phyloP scores from a whole-genome alignment of 441 rosid species.

The Erodium trifolium region DNA sequence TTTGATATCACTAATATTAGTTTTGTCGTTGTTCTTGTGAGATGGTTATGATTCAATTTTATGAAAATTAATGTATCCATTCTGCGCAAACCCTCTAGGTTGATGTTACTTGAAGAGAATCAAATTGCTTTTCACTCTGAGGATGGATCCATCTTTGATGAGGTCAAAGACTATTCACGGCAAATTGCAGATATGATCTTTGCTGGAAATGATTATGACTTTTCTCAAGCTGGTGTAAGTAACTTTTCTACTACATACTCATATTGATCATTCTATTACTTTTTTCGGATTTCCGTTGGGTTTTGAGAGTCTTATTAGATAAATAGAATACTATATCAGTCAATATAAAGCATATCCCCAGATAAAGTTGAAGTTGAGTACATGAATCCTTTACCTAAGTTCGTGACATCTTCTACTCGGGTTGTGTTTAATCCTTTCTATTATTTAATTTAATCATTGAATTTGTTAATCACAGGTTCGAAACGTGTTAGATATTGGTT shows the following conservation, averaged over 20 bases:
- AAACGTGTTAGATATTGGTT: conserved; percentile 79
- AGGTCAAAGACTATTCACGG: conserved; percentile 89
- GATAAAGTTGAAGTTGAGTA: conserved; percentile 30
- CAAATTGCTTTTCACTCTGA: conserved; percentile 96
- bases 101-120: conserved; percentile 96
- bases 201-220: conserved; percentile 80
- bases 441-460: conserved; percentile 3
- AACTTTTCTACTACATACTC: conserved; percentile 7
- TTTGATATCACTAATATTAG: conserved; percentile 53
- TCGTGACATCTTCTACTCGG: not conserved
- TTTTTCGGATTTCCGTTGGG: not conserved
- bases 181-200: conserved; percentile 96
- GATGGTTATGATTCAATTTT: not conserved
- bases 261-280: not conserved
- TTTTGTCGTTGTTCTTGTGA: not conserved
- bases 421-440: conserved; percentile 8
- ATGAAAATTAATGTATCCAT: not conserved
- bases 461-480: conserved; percentile 45
- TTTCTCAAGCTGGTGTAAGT: conserved; percentile 90
- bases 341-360: not conserved
- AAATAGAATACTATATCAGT: not conserved
- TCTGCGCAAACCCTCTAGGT: conserved; percentile 28
- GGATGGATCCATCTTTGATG: conserved; percentile 73
- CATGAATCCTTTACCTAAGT: not conserved
- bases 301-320: not conserved